These are phyloP conservation scores for Piedraia hortae DNA, from an alignment of 2,329 filamentous ascomycete genomes.

Conservation along the genomic window DNA sequence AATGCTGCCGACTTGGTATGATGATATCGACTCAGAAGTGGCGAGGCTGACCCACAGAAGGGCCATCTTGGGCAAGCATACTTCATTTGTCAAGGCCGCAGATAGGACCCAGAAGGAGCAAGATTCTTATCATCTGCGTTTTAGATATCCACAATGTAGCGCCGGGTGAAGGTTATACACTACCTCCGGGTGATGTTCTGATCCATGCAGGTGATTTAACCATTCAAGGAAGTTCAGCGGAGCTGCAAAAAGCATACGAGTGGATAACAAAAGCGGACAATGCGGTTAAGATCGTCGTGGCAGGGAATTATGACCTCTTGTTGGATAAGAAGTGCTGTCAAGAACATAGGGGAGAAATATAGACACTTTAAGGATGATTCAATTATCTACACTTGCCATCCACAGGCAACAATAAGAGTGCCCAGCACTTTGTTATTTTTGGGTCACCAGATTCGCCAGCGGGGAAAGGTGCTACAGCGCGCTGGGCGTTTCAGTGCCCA, in stretches of 20 bases:
- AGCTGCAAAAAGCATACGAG: slow-evolving; percentile 30
- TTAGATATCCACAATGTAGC: slow-evolving; percentile 48
- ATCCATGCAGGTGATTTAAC: slow-evolving; percentile 54
- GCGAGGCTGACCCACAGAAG: too few relatives aligned
- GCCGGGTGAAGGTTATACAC: slow-evolving; percentile 24
- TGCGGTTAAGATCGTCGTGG: slow-evolving; percentile 41
- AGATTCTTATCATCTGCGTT: slow-evolving; percentile 43
- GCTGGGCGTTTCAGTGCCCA: slow-evolving; percentile 44
- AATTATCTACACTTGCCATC: slow-evolving; percentile 38
- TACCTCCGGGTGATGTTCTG: slow-evolving; percentile 45
- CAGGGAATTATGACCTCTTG: slow-evolving; percentile 50
- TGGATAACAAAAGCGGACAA: slow-evolving; percentile 44
- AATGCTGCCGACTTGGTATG: too few relatives aligned
- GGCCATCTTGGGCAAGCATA: too few relatives aligned
- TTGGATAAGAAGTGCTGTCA: slow-evolving; percentile 22
- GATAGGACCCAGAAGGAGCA: slow-evolving; percentile 4
- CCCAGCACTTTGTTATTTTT: slow-evolving; percentile 36
- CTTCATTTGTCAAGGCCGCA: too few relatives aligned
- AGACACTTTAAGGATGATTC: too few relatives aligned
- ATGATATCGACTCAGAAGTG: too few relatives aligned
- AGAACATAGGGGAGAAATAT: too few relatives aligned
- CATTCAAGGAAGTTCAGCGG: slow-evolving; percentile 34
- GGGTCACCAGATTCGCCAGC: slow-evolving; percentile 38
- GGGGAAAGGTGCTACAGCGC: slow-evolving; percentile 4
- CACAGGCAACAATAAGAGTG: slow-evolving; percentile 27